These are phyloP conservation scores for Rhizopus arrhizus DNA, from an alignment of 371 early-diverging fungal genomes.

Conservation along the genomic window DNA sequence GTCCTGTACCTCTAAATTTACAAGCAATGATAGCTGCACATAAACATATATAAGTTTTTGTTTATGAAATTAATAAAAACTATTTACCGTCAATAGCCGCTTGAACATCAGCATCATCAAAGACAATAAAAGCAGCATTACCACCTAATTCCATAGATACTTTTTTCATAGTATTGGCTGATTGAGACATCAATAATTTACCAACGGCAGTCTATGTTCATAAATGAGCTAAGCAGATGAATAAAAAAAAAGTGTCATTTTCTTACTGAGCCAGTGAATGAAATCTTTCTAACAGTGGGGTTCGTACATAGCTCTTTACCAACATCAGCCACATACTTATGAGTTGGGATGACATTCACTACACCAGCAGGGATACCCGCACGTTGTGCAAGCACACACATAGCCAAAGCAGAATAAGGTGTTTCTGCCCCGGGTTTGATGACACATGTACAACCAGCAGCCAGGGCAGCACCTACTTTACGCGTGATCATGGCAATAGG, in stretches of 20 bases:
- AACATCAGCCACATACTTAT: slow-evolving; percentile 62
- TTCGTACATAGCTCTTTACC: slow-evolving; percentile 73
- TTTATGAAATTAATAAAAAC: too few relatives aligned
- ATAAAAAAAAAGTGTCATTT: background rate
- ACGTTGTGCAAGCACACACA: slow-evolving; percentile 73
- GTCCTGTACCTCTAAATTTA: slow-evolving; percentile 88
- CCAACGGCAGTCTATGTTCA: slow-evolving; percentile 63
- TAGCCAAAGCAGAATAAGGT: slow-evolving; percentile 80
- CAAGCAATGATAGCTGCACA: slow-evolving; percentile 55
- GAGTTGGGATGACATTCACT: slow-evolving; percentile 76
- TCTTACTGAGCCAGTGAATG: slow-evolving; percentile 83
- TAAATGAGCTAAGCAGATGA: background rate
- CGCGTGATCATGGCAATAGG: slow-evolving; percentile 91
- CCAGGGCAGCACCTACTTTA: slow-evolving; percentile 79
- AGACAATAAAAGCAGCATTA: slow-evolving; percentile 90
- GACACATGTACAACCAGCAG: slow-evolving; percentile 81
- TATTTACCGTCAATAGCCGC: slow-evolving; percentile 61
- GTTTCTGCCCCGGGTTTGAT: slow-evolving; percentile 82
- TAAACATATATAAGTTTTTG: background rate
- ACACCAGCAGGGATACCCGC: slow-evolving; percentile 92
- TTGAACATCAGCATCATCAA: slow-evolving; percentile 78
- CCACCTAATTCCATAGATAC: slow-evolving; percentile 83
- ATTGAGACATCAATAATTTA: slow-evolving; percentile 70
- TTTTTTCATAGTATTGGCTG: slow-evolving; percentile 75
- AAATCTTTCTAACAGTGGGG: slow-evolving; percentile 69